Percentiles rank a stretch among this genome's conserved stretches.
Evolutionary conservation across 495 filamentous ascomycete species (phyloP).

Genomic region (Echria macrotheca): DNA sequence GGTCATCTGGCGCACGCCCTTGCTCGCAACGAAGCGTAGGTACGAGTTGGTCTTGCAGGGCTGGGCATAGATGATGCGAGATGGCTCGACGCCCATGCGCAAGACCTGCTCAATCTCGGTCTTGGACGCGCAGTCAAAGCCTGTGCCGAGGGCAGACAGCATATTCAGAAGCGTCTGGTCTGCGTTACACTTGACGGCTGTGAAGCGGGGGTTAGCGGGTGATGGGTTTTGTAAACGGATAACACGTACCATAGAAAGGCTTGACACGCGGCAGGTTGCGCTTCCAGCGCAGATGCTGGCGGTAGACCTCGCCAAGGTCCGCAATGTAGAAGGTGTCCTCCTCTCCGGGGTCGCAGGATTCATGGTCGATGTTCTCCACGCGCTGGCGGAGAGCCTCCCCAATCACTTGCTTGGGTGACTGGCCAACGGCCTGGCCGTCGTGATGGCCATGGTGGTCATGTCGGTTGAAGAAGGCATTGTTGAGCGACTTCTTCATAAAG

Average conservation of each 20-base stretch:
- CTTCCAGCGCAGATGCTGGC: slow-evolving; percentile 98
- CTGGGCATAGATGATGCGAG: slow-evolving; percentile 96
- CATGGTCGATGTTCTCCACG: slow-evolving; percentile 74
- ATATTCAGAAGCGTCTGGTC: slow-evolving; percentile 85
- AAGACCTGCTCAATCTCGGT: slow-evolving; percentile 89
- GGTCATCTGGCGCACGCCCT: slow-evolving; percentile 95
- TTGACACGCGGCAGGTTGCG: slow-evolving; percentile 85
- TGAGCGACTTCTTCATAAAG: slow-evolving; percentile 32
- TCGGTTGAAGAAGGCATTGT: slow-evolving; percentile 31
- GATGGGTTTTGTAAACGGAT: background rate
- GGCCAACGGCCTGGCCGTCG: slow-evolving; percentile 28
- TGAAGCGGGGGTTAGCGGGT: slow-evolving; percentile 4
- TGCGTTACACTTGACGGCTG: slow-evolving; percentile 98
- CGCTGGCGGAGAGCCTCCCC: slow-evolving; percentile 74
- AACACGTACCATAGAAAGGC: slow-evolving; percentile 83
- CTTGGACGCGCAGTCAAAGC: slow-evolving; percentile 98
- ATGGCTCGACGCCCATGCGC: slow-evolving; percentile 75
- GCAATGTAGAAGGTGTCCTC: slow-evolving; percentile 98
- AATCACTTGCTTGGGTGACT: slow-evolving; percentile 56
- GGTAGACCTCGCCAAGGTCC: slow-evolving; percentile 96
- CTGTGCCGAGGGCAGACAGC: slow-evolving; percentile 79
- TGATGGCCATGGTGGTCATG: slow-evolving; percentile 22
- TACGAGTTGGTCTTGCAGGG: slow-evolving; percentile 99
- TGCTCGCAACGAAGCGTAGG: slow-evolving; percentile 75
- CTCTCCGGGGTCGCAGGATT: slow-evolving; percentile 79